phyloP scores from a whole-genome alignment of 139 green algal genomes.

The Raphidocelis subcapitata region DNA sequence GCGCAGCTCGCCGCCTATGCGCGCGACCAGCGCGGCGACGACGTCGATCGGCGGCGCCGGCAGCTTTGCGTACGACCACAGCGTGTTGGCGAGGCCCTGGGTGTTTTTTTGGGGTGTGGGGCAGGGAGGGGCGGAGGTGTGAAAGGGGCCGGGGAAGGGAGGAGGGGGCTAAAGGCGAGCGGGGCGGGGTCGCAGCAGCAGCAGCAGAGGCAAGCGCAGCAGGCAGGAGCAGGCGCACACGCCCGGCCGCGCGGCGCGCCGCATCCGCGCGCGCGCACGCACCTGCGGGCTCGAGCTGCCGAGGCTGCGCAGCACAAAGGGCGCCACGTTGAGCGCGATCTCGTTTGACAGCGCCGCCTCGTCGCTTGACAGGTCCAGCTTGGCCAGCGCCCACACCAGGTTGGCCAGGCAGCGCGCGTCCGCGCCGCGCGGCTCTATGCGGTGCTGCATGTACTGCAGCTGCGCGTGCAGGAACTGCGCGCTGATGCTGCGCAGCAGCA shows the following conservation, averaged over 20 bases:
- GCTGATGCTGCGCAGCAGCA: conserved; percentile 46
- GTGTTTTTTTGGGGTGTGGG: too few relatives aligned
- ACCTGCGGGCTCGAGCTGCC: conserved; percentile 41
- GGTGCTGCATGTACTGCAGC: conserved; percentile 34
- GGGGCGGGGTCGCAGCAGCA: too few relatives aligned
- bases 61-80: conserved; percentile 61
- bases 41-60: conserved; percentile 32
- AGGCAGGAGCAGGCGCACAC: too few relatives aligned
- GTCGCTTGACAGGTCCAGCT: conserved; percentile 48
- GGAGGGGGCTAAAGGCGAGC: too few relatives aligned
- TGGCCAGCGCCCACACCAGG: conserved; percentile 52
- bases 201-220: too few relatives aligned
- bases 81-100: conserved; percentile 58
- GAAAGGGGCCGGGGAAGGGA: too few relatives aligned
- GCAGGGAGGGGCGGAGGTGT: too few relatives aligned
- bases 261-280: too few relatives aligned
- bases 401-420: conserved; percentile 56
- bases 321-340: conserved; percentile 39
- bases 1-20: conserved; percentile 46
- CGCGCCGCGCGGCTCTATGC: conserved; percentile 39
- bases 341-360: conserved; percentile 34
- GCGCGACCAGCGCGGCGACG: conserved; percentile 30
- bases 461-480: conserved; percentile 46
- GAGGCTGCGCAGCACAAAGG: conserved; percentile 42
- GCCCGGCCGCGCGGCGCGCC: too few relatives aligned